Conservation (phyloP, 768 basidiomycete genomes). For the Russula sp. region DNA sequence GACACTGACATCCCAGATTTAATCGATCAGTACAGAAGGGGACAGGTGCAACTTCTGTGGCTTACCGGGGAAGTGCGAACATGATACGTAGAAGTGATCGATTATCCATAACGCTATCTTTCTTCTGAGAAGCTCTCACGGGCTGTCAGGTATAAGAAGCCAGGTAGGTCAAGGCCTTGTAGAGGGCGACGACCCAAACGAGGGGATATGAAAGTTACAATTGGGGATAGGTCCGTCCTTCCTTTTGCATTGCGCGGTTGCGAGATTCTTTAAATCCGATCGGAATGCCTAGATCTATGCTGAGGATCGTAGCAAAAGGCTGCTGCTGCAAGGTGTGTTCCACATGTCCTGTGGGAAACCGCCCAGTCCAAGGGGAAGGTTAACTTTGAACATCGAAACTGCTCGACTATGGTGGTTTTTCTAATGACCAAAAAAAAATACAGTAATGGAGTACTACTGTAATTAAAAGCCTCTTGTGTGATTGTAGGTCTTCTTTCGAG, state of each 20-base stretch:
- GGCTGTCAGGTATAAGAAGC: background rate
- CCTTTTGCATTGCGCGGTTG: background rate
- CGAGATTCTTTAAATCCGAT: background rate
- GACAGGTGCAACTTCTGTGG: background rate
- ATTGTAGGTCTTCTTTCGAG: background rate
- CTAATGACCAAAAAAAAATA: background rate
- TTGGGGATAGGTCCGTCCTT: background rate
- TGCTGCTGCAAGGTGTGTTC: too few relatives aligned
- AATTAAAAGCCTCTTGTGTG: background rate
- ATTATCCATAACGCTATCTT: background rate
- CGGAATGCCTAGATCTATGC: background rate
- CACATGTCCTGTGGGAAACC: background rate
- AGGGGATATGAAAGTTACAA: background rate
- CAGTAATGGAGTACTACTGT: too few relatives aligned
- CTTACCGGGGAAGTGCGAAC: background rate
- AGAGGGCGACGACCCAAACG: background rate
- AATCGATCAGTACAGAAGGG: background rate
- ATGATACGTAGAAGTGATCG: background rate
- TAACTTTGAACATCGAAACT: background rate
- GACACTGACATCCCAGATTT: background rate
- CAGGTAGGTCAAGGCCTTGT: background rate
- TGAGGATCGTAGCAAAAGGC: background rate
- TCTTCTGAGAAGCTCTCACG: background rate
- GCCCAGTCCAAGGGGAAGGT: background rate
- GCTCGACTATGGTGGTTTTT: background rate